Percentiles rank a stretch among this genome's conserved stretches.
Evolutionary conservation across 768 basidiomycete species (phyloP).

Genomic region (Tephrocybe sp.): DNA sequence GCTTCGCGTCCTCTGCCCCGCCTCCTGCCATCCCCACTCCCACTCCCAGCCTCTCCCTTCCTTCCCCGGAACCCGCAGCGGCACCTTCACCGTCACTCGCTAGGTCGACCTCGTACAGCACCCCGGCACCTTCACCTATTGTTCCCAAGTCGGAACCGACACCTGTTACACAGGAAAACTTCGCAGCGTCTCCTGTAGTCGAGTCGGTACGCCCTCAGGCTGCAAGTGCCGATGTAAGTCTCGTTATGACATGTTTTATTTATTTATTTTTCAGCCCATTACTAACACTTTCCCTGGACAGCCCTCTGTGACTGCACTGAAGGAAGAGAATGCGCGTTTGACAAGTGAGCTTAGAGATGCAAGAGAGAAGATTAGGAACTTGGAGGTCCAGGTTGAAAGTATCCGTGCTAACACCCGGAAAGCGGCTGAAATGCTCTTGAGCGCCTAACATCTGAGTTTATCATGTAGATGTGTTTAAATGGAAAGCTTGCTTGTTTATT

Average conservation of each 20-base stretch:
- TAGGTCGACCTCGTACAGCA: slow-evolving; percentile 23
- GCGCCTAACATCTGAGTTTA: background rate
- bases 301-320: slow-evolving; percentile 22
- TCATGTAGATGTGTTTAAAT: background rate
- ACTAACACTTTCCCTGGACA: slow-evolving; percentile 1
- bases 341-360: slow-evolving; percentile 72
- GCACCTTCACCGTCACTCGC: slow-evolving; percentile 2
- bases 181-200: slow-evolving; percentile 8
- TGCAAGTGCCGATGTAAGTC: slow-evolving; percentile 25
- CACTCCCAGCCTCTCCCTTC: slow-evolving; percentile 23
- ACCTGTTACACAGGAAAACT: slow-evolving; percentile 8
- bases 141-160: slow-evolving; percentile 14
- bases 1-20: slow-evolving; percentile 25
- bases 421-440: slow-evolving; percentile 59
- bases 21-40: slow-evolving; percentile 36
- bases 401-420: slow-evolving; percentile 73
- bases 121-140: slow-evolving; percentile 24
- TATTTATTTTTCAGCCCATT: background rate
- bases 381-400: slow-evolving; percentile 81
- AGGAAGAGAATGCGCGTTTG: slow-evolving; percentile 62
- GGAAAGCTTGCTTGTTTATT: too few relatives aligned
- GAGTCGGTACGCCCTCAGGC: slow-evolving; percentile 20
- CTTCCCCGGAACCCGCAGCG: slow-evolving; percentile 7
- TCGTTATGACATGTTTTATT: background rate
- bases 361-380: slow-evolving; percentile 74